phyloP scores from a whole-genome alignment of 352 stramenopile genomes.

The Pythium brachiatum region DNA sequence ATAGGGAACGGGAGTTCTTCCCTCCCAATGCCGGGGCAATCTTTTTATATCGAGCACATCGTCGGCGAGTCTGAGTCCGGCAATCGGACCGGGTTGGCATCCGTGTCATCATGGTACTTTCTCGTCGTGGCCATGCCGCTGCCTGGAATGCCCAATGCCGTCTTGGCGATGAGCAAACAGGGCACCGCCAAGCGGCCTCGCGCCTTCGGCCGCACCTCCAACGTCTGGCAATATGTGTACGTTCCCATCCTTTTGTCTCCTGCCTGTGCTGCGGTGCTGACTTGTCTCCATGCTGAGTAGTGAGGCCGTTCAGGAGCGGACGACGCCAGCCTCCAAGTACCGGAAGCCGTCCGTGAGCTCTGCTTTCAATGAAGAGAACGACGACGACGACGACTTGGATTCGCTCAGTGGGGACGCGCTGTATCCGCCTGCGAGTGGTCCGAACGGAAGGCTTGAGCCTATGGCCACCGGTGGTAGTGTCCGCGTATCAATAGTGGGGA shows the following conservation, averaged over 20 bases:
- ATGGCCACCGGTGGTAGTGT: background rate
- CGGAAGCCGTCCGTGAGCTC: background rate
- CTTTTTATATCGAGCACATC: constrained; percentile 1
- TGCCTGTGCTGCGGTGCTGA: background rate
- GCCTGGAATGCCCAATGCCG: background rate
- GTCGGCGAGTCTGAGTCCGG: background rate
- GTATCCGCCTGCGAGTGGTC: constrained; percentile 7
- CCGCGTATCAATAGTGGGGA: background rate
- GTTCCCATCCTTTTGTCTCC: constrained; percentile 2
- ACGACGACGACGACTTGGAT: constrained; percentile 13
- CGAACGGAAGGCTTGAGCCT: constrained; percentile 7
- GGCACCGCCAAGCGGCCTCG: constrained; percentile 27
- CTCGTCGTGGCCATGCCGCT: background rate
- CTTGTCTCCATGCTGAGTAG: background rate
- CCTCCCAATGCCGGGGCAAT: background rate
- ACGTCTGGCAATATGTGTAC: constrained; percentile 68
- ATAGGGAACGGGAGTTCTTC: no score
- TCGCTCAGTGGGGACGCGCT: constrained; percentile 12
- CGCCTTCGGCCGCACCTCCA: constrained; percentile 63
- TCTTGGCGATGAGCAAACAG: background rate
- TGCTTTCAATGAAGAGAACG: constrained; percentile 3
- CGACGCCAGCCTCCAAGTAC: constrained; percentile 26
- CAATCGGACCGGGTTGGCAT: background rate
- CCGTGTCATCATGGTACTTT: background rate
- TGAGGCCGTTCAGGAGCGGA: constrained; percentile 41